Conservation (phyloP, 345 rosid genomes). For the Fremontodendron californicum region DNA sequence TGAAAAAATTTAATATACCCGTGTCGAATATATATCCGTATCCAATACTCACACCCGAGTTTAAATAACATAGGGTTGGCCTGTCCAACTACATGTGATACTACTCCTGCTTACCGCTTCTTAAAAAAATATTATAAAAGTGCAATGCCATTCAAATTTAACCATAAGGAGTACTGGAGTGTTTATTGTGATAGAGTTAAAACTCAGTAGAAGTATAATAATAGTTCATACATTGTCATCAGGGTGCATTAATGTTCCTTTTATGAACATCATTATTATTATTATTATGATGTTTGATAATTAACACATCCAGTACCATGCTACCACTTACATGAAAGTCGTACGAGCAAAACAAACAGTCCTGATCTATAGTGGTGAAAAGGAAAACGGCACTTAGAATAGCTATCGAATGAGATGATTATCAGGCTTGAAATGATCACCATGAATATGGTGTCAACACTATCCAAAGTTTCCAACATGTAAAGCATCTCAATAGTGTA, state of each 20-base stretch:
- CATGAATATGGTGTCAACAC: constrained; percentile 85
- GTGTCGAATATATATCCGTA: no score
- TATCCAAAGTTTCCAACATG: constrained; percentile 85
- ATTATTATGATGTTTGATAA: background rate
- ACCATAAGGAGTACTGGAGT: background rate
- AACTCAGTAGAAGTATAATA: background rate
- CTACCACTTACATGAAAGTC: no score
- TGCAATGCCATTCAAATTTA: background rate
- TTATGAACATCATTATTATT: background rate
- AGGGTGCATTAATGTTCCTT: background rate
- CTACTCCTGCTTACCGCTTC: background rate
- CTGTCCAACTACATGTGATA: no score
- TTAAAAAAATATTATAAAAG: background rate
- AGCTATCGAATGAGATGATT: constrained; percentile 75
- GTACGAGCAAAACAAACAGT: background rate
- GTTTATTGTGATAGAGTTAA: background rate
- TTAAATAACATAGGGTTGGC: no score
- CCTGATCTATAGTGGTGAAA: background rate
- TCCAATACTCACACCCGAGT: no score
- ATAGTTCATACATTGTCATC: background rate
- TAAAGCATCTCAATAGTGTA: constrained; percentile 86
- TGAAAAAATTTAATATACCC: no score
- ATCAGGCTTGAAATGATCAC: constrained; percentile 98
- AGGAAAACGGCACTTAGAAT: constrained; percentile 46
- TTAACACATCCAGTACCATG: background rate